These are phyloP conservation scores for Letharia lupina DNA, from an alignment of 495 filamentous ascomycete genomes.

Conservation along the genomic window DNA sequence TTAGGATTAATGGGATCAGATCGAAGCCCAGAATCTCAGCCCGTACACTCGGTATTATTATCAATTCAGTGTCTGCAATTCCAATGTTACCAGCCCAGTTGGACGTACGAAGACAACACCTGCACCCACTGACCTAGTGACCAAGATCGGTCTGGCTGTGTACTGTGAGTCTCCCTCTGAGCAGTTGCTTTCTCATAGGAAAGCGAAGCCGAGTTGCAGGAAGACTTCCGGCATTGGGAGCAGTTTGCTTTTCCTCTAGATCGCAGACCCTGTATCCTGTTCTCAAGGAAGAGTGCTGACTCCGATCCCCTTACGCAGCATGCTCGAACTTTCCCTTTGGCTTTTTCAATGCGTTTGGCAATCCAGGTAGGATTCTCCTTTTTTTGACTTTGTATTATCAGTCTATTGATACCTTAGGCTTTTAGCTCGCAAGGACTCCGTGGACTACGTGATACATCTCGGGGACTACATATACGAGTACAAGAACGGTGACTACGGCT, in stretches of 20 bases:
- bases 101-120: slow-evolving; percentile 52
- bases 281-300: neutral
- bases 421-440: slow-evolving; percentile 54
- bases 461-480: slow-evolving; percentile 69
- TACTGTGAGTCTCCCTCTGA: slow-evolving; percentile 29
- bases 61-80: slow-evolving; percentile 48
- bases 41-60: slow-evolving; percentile 55
- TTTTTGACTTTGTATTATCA: neutral
- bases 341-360: slow-evolving; percentile 42
- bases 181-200: neutral
- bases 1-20: slow-evolving; percentile 28
- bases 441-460: slow-evolving; percentile 58
- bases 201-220: neutral
- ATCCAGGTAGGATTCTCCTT: slow-evolving; percentile 28
- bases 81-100: slow-evolving; percentile 38
- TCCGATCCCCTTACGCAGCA: slow-evolving; percentile 16
- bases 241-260: neutral
- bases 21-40: slow-evolving; percentile 50
- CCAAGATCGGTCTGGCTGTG: slow-evolving; percentile 42
- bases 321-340: slow-evolving; percentile 54
- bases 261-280: neutral
- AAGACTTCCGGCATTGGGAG: neutral
- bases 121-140: slow-evolving; percentile 25
- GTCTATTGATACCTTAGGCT: neutral
- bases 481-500: slow-evolving; percentile 48